Percentiles rank a stretch among this genome's conserved stretches.
phyloP scores from a whole-genome alignment of 192 early-diverging fungal species.

The Podila minutissima region DNA sequence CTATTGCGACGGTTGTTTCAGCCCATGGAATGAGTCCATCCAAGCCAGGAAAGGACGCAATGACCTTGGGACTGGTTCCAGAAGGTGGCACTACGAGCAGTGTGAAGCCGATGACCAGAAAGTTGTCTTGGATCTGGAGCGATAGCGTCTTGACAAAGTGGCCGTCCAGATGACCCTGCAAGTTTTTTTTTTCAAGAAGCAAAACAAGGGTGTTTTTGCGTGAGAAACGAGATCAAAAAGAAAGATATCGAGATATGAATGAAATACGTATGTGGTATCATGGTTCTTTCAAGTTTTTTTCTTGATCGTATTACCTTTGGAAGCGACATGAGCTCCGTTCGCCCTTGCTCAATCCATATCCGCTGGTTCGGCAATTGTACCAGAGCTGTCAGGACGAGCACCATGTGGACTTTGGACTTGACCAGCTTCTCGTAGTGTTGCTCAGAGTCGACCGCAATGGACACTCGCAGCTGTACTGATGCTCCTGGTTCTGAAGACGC shows the following conservation, averaged over 20 bases:
- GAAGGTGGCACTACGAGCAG: slow-evolving; percentile 27
- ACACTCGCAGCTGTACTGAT: slow-evolving; percentile 27
- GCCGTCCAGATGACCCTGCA: slow-evolving; percentile 20
- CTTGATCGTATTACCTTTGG: slow-evolving; percentile 16
- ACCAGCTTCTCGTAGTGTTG: slow-evolving; percentile 24
- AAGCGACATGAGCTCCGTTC: slow-evolving; percentile 35
- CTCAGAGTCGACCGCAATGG: slow-evolving; percentile 36
- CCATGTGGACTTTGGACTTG: slow-evolving; percentile 16
- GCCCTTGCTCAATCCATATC: slow-evolving; percentile 34
- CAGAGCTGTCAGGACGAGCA: slow-evolving; percentile 39
- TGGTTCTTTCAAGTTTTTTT: neutral
- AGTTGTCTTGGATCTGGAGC: slow-evolving; percentile 31
- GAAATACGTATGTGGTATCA: neutral
- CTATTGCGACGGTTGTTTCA: slow-evolving; percentile 35
- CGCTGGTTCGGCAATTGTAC: slow-evolving; percentile 15
- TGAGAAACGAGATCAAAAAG: neutral
- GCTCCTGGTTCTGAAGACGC: neutral
- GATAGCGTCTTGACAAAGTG: slow-evolving; percentile 32
- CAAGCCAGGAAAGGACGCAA: slow-evolving; percentile 20
- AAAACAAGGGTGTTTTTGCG: neutral
- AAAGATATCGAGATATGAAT: neutral
- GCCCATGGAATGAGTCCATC: slow-evolving; percentile 45
- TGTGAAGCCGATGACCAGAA: slow-evolving; percentile 36
- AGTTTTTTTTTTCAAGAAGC: no score
- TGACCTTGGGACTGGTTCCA: slow-evolving; percentile 8